phyloP scores from a whole-genome alignment of 2,329 filamentous ascomycete genomes.

The Clarireedia monteithiana region DNA sequence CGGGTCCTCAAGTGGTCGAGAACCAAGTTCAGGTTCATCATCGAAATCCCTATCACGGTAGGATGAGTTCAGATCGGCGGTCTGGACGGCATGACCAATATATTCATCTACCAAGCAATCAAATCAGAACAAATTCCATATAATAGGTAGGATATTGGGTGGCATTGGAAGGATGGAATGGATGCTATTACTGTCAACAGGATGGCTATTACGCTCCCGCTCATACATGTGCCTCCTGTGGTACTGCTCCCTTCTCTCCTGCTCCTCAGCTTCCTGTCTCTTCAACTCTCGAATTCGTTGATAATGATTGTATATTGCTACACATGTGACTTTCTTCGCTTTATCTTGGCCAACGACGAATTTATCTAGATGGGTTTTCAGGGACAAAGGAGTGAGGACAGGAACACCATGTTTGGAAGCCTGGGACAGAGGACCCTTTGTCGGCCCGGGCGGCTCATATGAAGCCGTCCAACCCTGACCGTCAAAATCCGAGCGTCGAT shows the following conservation, averaged over 20 bases:
- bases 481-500: slow-evolving; percentile 49
- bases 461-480: slow-evolving; percentile 48
- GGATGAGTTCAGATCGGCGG: slow-evolving; percentile 21
- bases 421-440: slow-evolving; percentile 50
- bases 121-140: slow-evolving; percentile 28
- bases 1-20: slow-evolving; percentile 12
- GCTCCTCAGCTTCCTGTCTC: slow-evolving; percentile 68
- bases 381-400: slow-evolving; percentile 55
- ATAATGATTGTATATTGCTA: slow-evolving; percentile 95
- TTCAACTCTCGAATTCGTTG: slow-evolving; percentile 73
- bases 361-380: slow-evolving; percentile 89
- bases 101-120: slow-evolving; percentile 43
- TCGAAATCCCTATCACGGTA: slow-evolving; percentile 6
- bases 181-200: slow-evolving; percentile 62
- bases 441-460: slow-evolving; percentile 56
- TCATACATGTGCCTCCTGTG: slow-evolving; percentile 37
- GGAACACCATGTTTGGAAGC: slow-evolving; percentile 47
- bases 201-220: slow-evolving; percentile 51
- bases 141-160: background rate
- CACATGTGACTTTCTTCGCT: slow-evolving; percentile 87
- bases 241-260: slow-evolving; percentile 56
- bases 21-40: slow-evolving; percentile 17
- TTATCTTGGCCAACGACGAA: slow-evolving; percentile 95
- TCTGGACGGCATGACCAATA: slow-evolving; percentile 36
- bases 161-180: background rate